phyloP scores from a whole-genome alignment of 2,329 filamentous ascomycete species.

The Chalaropsis thielavioides region DNA sequence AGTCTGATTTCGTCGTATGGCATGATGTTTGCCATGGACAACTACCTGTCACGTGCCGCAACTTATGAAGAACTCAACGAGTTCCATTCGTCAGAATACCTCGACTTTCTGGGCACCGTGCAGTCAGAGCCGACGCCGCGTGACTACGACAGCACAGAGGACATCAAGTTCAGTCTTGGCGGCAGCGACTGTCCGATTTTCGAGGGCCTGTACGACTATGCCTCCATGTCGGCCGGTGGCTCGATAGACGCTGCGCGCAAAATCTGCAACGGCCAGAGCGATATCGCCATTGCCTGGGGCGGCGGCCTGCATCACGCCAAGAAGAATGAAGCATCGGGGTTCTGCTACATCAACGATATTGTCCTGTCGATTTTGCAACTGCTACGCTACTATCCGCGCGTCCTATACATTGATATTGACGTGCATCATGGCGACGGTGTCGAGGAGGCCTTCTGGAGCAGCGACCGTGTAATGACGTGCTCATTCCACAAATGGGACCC shows the following conservation, averaged over 20 bases:
- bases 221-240: constrained; percentile 80
- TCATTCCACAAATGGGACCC: constrained; percentile 96
- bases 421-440: constrained; percentile 86
- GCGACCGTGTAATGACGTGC: constrained; percentile 78
- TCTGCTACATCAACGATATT: constrained; percentile 99
- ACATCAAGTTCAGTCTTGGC: constrained; percentile 67
- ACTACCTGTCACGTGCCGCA: constrained; percentile 70
- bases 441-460: constrained; percentile 81
- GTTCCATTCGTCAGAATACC: constrained; percentile 80
- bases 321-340: constrained; percentile 82
- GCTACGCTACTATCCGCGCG: constrained; percentile 64
- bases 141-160: constrained; percentile 50
- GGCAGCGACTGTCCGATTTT: constrained; percentile 94
- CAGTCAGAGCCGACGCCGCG: constrained; percentile 48
- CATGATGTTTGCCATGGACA: constrained; percentile 93
- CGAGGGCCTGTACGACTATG: constrained; percentile 89
- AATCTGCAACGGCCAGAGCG: constrained; percentile 69
- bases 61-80: constrained; percentile 74
- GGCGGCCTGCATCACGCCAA: constrained; percentile 95
- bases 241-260: constrained; percentile 85
- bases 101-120: constrained; percentile 70
- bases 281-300: constrained; percentile 96
- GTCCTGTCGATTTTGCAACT: constrained; percentile 85
- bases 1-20: constrained; percentile 89
- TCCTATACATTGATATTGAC: constrained; percentile 90